These are phyloP conservation scores for Mycosphaerella arachidis DNA, from an alignment of 2,329 filamentous ascomycete genomes.

Conservation along the genomic window DNA sequence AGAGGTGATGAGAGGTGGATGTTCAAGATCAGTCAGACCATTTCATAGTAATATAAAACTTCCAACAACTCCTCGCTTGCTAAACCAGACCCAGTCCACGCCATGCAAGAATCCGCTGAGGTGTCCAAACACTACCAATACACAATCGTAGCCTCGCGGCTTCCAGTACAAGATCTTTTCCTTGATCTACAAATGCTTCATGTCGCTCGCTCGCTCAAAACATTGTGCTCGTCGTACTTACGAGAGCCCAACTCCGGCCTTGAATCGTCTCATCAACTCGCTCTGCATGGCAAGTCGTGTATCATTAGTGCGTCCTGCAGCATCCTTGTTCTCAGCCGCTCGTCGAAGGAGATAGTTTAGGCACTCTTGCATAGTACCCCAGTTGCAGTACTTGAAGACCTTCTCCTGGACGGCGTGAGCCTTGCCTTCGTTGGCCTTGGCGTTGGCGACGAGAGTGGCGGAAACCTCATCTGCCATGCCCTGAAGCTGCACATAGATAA, in stretches of 20 bases:
- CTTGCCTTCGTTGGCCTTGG: slow-evolving; percentile 32
- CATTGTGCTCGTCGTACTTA: slow-evolving; percentile 4
- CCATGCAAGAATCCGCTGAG: neutral
- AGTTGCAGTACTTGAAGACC: slow-evolving; percentile 54
- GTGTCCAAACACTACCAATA: neutral
- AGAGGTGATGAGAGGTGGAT: neutral
- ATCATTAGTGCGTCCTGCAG: slow-evolving; percentile 51
- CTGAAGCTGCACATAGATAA: slow-evolving; percentile 74
- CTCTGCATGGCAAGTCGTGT: slow-evolving; percentile 48
- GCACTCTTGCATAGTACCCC: slow-evolving; percentile 64
- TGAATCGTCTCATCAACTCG: slow-evolving; percentile 39
- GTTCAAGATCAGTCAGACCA: neutral
- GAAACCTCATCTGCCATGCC: slow-evolving; percentile 96
- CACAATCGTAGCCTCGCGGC: neutral
- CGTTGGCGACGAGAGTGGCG: slow-evolving; percentile 48
- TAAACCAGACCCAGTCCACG: neutral
- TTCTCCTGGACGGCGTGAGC: slow-evolving; percentile 38
- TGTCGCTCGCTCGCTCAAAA: neutral
- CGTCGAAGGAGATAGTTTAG: slow-evolving; percentile 65
- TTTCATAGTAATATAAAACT: neutral
- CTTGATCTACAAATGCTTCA: neutral
- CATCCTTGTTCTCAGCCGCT: slow-evolving; percentile 60
- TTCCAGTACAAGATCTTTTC: neutral
- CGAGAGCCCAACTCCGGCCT: slow-evolving; percentile 16
- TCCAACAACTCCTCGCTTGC: neutral